phyloP scores from a whole-genome alignment of 1,284 basidiomycete genomes.

The Cystobasidium pallidum region DNA sequence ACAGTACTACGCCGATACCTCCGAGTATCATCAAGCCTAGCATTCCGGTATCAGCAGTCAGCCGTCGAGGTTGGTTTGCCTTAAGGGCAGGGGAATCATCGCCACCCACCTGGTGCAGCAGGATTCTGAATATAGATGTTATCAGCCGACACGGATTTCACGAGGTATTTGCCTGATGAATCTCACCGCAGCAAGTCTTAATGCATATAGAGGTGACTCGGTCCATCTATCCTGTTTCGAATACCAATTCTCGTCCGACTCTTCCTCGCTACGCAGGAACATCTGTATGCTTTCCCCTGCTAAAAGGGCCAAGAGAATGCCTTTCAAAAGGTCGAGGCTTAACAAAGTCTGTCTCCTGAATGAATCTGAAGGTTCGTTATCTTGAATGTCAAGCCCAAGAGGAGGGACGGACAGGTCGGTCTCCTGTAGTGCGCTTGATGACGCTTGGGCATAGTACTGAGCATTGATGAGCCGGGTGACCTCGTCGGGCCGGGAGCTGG shows the following conservation, averaged over 20 bases:
- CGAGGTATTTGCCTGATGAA: background rate
- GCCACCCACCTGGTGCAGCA: slow-evolving; percentile 39
- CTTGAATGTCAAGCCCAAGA: slow-evolving; percentile 24
- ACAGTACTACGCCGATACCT: slow-evolving; percentile 30
- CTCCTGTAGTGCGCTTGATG: slow-evolving; percentile 32
- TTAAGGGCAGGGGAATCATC: background rate
- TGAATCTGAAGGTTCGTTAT: slow-evolving; percentile 28
- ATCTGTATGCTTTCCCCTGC: slow-evolving; percentile 42
- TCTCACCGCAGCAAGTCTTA: slow-evolving; percentile 35
- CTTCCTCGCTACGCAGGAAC: slow-evolving; percentile 37
- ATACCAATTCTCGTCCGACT: slow-evolving; percentile 44
- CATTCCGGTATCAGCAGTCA: background rate
- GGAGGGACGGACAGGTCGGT: slow-evolving; percentile 33
- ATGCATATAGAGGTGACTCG: slow-evolving; percentile 39
- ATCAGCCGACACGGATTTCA: background rate
- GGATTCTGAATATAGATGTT: slow-evolving; percentile 25
- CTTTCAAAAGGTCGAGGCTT: slow-evolving; percentile 31
- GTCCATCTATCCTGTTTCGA: slow-evolving; percentile 42
- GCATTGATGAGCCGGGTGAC: slow-evolving; percentile 31
- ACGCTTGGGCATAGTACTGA: slow-evolving; percentile 18
- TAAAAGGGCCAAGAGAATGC: slow-evolving; percentile 28
- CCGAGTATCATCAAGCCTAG: slow-evolving; percentile 34
- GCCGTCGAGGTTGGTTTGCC: too few species aligned
- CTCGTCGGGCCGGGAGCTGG: slow-evolving; percentile 24
- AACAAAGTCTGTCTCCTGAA: slow-evolving; percentile 39